Evolutionary conservation across 495 filamentous ascomycete genomes (phyloP).

Genomic region (Cudoniella acicularis): DNA sequence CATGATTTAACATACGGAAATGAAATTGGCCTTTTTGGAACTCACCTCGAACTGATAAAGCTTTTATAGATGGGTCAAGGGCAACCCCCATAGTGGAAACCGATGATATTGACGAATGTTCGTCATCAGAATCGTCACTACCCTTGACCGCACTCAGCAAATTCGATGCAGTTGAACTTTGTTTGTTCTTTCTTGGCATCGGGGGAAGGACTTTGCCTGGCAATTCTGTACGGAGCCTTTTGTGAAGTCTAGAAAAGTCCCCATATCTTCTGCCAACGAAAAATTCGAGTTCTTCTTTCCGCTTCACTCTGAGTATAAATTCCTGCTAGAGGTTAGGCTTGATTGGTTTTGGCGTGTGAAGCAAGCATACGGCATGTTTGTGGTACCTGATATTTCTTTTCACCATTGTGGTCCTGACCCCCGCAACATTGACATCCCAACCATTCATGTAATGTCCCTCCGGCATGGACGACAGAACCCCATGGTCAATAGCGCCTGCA

Average conservation of each 20-base stretch:
- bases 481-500: constrained; percentile 83
- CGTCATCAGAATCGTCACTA: constrained; percentile 61
- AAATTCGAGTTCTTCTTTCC: constrained; percentile 62
- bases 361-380: constrained; percentile 73
- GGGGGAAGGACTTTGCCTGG: constrained; percentile 87
- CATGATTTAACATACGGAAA: not conserved
- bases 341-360: not conserved
- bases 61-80: constrained; percentile 31
- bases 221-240: constrained; percentile 74
- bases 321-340: constrained; percentile 53
- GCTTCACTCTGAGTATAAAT: constrained; percentile 82
- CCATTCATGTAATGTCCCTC: constrained; percentile 89
- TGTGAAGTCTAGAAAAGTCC: constrained; percentile 78
- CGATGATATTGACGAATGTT: constrained; percentile 74
- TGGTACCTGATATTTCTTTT: constrained; percentile 89
- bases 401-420: constrained; percentile 72
- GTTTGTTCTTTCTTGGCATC: constrained; percentile 86
- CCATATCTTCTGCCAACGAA: constrained; percentile 85
- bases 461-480: constrained; percentile 77
- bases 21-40: not conserved
- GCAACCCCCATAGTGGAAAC: constrained; percentile 50
- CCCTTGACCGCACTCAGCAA: constrained; percentile 40
- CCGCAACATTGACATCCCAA: constrained; percentile 96
- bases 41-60: constrained; percentile 39
- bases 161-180: constrained; percentile 57